Conservation (phyloP, 2,329 filamentous ascomycete genomes). For the Dichotomopilus funicola region DNA sequence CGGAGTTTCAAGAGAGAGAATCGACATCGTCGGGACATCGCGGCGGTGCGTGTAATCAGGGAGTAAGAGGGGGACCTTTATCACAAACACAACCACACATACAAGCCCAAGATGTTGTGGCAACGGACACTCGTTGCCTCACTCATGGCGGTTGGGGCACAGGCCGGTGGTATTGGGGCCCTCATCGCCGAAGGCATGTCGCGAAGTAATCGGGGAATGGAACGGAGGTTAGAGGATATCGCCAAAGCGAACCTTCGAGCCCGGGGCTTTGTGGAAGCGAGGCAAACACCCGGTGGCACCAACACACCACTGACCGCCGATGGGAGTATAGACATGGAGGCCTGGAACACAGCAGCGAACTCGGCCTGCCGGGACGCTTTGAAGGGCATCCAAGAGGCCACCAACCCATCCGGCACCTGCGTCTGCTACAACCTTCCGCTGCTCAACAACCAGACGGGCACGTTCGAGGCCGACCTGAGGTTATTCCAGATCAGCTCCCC, state of each 20-base stretch:
- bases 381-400: constrained; percentile 46
- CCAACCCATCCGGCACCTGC: constrained; percentile 69
- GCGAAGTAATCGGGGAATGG: constrained; percentile 22
- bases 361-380: constrained; percentile 55
- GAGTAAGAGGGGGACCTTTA: constrained; percentile 11
- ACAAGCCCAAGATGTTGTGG: constrained; percentile 32
- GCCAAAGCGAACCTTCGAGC: constrained; percentile 18
- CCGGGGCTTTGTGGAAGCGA: constrained; percentile 17
- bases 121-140: constrained; percentile 29
- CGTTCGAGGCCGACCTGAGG: constrained; percentile 71
- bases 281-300: constrained; percentile 14
- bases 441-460: constrained; percentile 59
- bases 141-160: constrained; percentile 31
- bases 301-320: constrained; percentile 35
- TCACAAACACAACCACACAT: not conserved
- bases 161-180: constrained; percentile 28
- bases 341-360: constrained; percentile 51
- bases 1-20: not conserved
- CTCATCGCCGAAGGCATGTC: constrained; percentile 24
- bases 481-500: constrained; percentile 63
- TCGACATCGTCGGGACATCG: constrained; percentile 8
- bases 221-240: constrained; percentile 28
- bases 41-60: constrained; percentile 4
- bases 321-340: constrained; percentile 45
- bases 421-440: constrained; percentile 77